phyloP scores from a whole-genome alignment of 345 rosid genomes.

The Eucalyptus virginea region DNA sequence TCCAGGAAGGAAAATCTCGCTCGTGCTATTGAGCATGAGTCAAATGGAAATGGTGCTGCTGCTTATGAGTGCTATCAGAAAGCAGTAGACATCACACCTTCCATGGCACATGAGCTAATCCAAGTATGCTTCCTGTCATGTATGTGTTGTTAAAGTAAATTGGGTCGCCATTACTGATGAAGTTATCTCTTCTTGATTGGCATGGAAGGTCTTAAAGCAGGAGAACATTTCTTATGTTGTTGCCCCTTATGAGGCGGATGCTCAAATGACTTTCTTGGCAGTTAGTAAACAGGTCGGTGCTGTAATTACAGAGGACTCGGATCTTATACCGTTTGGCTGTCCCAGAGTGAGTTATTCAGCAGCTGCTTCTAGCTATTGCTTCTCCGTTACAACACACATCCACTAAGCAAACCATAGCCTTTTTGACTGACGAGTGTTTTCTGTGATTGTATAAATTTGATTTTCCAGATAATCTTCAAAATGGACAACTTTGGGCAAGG shows the following conservation, averaged over 20 bases:
- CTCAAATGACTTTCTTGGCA: slow-evolving; percentile 95
- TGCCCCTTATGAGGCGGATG: slow-evolving; percentile 98
- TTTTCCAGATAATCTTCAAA: slow-evolving; percentile 67
- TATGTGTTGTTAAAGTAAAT: background rate
- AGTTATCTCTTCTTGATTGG: background rate
- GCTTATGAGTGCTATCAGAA: slow-evolving; percentile 90
- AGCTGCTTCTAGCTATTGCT: background rate
- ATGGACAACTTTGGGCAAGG: slow-evolving; percentile 98
- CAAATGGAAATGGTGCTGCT: slow-evolving; percentile 70
- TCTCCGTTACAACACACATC: background rate
- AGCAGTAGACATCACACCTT: slow-evolving; percentile 95
- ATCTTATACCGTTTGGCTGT: slow-evolving; percentile 96
- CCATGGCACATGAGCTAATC: slow-evolving; percentile 74
- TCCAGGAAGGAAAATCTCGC: slow-evolving; percentile 77
- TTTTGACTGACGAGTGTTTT: background rate
- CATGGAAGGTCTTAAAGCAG: slow-evolving; percentile 60
- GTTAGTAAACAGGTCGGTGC: slow-evolving; percentile 74
- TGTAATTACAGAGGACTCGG: slow-evolving; percentile 93
- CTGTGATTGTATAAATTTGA: background rate
- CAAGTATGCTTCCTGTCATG: slow-evolving; percentile 26
- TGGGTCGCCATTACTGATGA: background rate
- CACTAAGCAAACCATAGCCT: background rate
- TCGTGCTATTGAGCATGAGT: slow-evolving; percentile 79
- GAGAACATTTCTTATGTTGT: slow-evolving; percentile 66
- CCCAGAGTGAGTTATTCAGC: slow-evolving; percentile 60